Evolutionary conservation across 75 land plant genomes (phyloP), one percentile per base, ranked within the genome.

Genomic region (Chamaecyparis obtusa): DNA sequence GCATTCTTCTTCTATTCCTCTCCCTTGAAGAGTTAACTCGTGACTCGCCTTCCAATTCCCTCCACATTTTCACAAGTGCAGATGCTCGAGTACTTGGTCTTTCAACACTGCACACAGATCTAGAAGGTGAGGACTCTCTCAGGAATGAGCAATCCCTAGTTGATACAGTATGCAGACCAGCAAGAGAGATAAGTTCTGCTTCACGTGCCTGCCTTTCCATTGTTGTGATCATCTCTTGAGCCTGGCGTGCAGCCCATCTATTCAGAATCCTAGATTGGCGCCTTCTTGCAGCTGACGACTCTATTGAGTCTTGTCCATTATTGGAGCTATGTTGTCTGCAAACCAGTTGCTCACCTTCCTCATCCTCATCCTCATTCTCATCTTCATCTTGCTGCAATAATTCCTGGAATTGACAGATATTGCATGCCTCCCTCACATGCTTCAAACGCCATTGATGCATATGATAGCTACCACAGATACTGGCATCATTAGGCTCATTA

Each of bases 71-170:
- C 19, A 94, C 92, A 74, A 94, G 88, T 3, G 93, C 87, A 43
- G 94, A 88, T 21, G 92, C 91, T 21, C 92, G 83, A 6, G 83
- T 43, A 36, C 85, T 88, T 27, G 92, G 87, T 30, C 76, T 55
- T 55, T 76, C 83, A 37, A 78, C 56, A 82, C 82, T 39, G 41
- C 91, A 46, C 91, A 55, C 88, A 13, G 85, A 84, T 48, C 90
- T 87, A 69, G 89, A 89, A 24, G 83, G 75, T 5, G 88, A 41
- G 14, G 89, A 57, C 90, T 94, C 95, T 84, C 91, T 88, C 51
- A 97, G 90, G 77, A 97, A 97, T 1, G 99, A 97, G 0, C 95
- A 93, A 86, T 96, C 97, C 35, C 95, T 92, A 90, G 90, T 97
- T 1, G 99, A 97, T 15, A 97, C 97, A 0, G 99, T 90, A 56